phyloP scores from a whole-genome alignment of 768 basidiomycete genomes.

The Auriscalpium microsporum region DNA sequence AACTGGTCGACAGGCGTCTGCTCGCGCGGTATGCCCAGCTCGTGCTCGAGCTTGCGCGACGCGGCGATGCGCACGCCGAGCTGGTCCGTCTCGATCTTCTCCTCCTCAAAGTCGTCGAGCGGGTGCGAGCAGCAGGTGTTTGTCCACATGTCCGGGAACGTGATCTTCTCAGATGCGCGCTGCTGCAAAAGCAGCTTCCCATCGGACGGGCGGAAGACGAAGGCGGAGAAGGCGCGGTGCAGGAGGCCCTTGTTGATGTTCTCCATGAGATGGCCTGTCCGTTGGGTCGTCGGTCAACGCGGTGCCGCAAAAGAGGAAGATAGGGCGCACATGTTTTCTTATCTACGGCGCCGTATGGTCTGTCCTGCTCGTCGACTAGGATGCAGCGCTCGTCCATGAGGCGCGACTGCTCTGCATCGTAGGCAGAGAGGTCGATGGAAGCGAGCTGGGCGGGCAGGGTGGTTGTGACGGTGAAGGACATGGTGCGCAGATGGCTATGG shows the following conservation, averaged over 20 bases:
- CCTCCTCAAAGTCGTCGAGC: conserved; percentile 81
- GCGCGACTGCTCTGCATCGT: conserved; percentile 88
- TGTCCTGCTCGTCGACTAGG: conserved; percentile 82
- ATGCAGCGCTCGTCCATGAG: conserved; percentile 97
- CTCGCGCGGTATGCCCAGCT: conserved; percentile 78
- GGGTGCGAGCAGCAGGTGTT: conserved; percentile 99
- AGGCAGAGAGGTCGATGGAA: conserved; percentile 68
- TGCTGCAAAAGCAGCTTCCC: conserved; percentile 92
- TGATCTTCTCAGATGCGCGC: conserved; percentile 97
- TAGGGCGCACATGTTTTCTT: conserved; percentile 86
- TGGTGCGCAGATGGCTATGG: conserved; percentile 11
- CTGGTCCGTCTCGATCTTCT: conserved; percentile 70
- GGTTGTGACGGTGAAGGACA: conserved; percentile 38
- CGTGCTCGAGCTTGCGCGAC: conserved; percentile 90
- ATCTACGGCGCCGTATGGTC: conserved; percentile 75
- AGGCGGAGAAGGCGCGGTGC: conserved; percentile 96
- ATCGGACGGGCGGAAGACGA: conserved; percentile 90
- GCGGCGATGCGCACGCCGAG: conserved; percentile 86
- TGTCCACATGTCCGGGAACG: conserved; percentile 99
- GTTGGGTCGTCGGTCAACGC: background rate
- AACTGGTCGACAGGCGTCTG: conserved; percentile 81
- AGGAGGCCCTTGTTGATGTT: conserved; percentile 91
- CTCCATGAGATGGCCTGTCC: conserved; percentile 89
- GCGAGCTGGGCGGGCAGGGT: conserved; percentile 32
- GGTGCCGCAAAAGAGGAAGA: background rate